Base-by-base conservation (phyloP, 2,329 filamentous ascomycete genomes). In the Metarhizium robertsii region DNA sequence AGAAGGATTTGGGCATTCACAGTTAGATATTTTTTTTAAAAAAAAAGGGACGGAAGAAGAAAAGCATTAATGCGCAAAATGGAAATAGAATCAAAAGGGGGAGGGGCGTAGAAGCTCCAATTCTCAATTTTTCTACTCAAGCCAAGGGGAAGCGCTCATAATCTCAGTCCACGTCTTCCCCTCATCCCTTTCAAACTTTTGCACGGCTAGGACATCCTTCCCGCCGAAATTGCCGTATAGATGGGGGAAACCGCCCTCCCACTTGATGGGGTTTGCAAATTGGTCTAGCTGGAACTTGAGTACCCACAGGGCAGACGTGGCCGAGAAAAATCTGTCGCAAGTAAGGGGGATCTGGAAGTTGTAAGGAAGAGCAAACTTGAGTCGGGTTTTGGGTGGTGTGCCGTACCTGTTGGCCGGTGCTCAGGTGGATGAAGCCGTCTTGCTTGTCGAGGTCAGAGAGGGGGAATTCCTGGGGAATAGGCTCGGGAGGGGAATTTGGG, bases 1-100 rank as follows among this genome's bases (percentile, higher is more conserved):
- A 90, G 73, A 96, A 95, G 78, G 88, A 95, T 70, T 71, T 95
- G 40, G 79, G 77, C 40, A 58, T 71, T 43, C 67, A 66, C 56
- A 59, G 46, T 32, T 55, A 55, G 43, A 43, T 32, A 25, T 25
- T 25, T 20, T 20, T 20, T 20, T 20, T 29, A 42, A 38, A 4
- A 40, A 49, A 16, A 5, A 2, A 40, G n/a, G 2, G 2, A 40
- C 2, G 4, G 5, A 6, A 8, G 10, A 34, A 10, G 6, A 34
- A 34, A 8, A 8, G 11, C 6, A 34, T 34, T 11, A 34, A 34
- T 34, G 10, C 2, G 8, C 8, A 40, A 14, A 5, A 16, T 16
- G 38, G 10, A 40, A 34, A 40, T 40, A 40, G 38, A 40, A n/a
- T 16, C 34, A 8, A 13, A 36, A 5, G 3, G 34, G 13, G 25